Evolutionary conservation across 176 grass and related monocot species (phyloP), one percentile per base, ranked within the genome.

Genomic region (Saccharum spontaneum): DNA sequence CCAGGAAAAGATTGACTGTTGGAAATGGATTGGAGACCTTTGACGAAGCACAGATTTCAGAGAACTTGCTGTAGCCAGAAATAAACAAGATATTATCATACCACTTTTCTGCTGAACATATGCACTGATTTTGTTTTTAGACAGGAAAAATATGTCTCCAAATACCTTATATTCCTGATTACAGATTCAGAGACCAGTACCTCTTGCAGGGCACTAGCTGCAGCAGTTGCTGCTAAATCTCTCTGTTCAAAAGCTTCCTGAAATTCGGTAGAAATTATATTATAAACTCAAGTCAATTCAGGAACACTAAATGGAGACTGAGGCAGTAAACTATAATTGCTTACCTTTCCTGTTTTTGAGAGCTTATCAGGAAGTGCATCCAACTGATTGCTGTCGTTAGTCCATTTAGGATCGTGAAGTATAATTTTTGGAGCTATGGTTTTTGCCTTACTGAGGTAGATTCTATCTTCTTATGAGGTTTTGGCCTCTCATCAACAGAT

Each of bases 331-430:
- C 62, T 61, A n/a, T 13, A 71, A 12, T 16, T 15, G 28, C 50
- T 22, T 76, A 88, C 94, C 79, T 94, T 98, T 64, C 87, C 91
- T 0, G 92, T 74, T 71, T 87, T 95, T 41, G 87, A 65, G 60
- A 98, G 83, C 68, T 80, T 87, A 62, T 92, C 90, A 30, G 91
- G 82, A 76, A 95, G 64, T 44, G 65, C 54, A 49, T 92, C 86
- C 55, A 95, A 68, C 7, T 50, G 43, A 40, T 90, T 82, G 55
- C 91, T 98, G 49, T 93, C 90, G 81, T 98, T 84, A 36, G 91
- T 95, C 96, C 96, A 98, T 71, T 95, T 98, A 49, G 80, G 81
- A 38, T 98, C 93, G 68, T 98, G 96, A 80, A 98, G n/a, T 17
- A 40, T 43, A 76, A 95, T 73, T 67, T 89, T 86, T 0, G 77